These are phyloP conservation scores for Trichoderma erinaceum DNA, from an alignment of 495 filamentous ascomycete genomes.

Conservation along the genomic window DNA sequence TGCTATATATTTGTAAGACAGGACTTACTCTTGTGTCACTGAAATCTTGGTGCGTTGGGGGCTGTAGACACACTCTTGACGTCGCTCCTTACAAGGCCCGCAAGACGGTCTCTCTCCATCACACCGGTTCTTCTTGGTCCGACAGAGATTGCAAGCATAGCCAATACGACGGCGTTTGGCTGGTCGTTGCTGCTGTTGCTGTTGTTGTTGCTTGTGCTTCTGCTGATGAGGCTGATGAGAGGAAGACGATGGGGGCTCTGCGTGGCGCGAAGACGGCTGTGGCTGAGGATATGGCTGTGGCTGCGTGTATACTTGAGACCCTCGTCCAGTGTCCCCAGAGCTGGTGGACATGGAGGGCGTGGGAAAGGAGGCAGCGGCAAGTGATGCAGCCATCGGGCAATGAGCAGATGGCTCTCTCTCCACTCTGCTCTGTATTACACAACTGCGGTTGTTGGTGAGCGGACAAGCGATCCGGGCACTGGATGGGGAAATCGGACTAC, in stretches of 20 bases:
- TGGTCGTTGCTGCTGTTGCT: slow-evolving; percentile 1
- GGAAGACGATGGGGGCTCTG: neutral
- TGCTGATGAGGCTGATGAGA: neutral
- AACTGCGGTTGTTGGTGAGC: neutral
- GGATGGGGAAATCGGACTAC: neutral
- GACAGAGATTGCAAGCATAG: slow-evolving; percentile 17
- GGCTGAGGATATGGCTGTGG: neutral
- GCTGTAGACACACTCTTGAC: slow-evolving; percentile 18
- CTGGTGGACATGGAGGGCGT: neutral
- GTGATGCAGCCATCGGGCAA: neutral
- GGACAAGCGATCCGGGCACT: neutral
- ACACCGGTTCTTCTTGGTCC: slow-evolving; percentile 17
- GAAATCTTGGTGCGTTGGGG: slow-evolving; percentile 18
- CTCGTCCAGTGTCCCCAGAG: neutral
- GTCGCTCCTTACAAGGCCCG: slow-evolving; percentile 16
- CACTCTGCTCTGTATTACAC: neutral
- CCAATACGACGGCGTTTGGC: slow-evolving; percentile 17
- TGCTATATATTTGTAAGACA: no score
- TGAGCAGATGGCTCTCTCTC: neutral
- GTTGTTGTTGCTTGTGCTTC: neutral
- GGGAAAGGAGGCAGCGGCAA: neutral
- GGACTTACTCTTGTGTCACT: slow-evolving; percentile 18
- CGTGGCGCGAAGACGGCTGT: slow-evolving; percentile 2
- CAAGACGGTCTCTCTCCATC: slow-evolving; percentile 18
- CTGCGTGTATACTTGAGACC: neutral